Conservation (phyloP, 1,139 yeast species). For the Protomyces gravidus region DNA sequence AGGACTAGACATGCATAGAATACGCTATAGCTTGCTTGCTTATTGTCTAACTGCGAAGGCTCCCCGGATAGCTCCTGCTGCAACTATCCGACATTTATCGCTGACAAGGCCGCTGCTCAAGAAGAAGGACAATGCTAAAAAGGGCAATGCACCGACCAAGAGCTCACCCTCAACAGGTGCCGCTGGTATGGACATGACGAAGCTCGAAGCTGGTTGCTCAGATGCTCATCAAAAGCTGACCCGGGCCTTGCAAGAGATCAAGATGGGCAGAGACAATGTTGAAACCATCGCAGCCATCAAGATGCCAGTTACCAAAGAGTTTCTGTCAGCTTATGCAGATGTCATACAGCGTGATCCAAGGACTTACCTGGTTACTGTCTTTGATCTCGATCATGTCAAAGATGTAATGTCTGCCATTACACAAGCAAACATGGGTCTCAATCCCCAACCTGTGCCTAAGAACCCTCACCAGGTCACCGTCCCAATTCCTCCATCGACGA, state of each 20-base stretch:
- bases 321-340: constrained; percentile 1
- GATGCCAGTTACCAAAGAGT: constrained; percentile 4
- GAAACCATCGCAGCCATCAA: not conserved
- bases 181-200: too few relatives aligned
- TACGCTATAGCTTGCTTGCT: too few relatives aligned
- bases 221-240: too few relatives aligned
- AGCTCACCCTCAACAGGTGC: too few relatives aligned
- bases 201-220: too few relatives aligned
- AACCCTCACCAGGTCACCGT: constrained; percentile 12
- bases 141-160: not conserved
- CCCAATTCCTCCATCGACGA: constrained; percentile 7
- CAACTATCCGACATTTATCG: not conserved
- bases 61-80: too few relatives aligned
- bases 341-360: constrained; percentile 8
- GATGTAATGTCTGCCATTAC: constrained; percentile 13
- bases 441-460: constrained; percentile 21
- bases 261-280: not conserved
- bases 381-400: constrained; percentile 23
- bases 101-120: not conserved
- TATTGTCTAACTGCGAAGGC: too few relatives aligned
- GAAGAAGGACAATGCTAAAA: not conserved
- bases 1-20: too few relatives aligned
- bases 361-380: constrained; percentile 23
- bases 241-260: too few relatives aligned
- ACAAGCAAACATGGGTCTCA: constrained; percentile 10